These are phyloP conservation scores for Stachybotrys echinatus DNA, from an alignment of 2,329 filamentous ascomycete genomes.

Conservation along the genomic window DNA sequence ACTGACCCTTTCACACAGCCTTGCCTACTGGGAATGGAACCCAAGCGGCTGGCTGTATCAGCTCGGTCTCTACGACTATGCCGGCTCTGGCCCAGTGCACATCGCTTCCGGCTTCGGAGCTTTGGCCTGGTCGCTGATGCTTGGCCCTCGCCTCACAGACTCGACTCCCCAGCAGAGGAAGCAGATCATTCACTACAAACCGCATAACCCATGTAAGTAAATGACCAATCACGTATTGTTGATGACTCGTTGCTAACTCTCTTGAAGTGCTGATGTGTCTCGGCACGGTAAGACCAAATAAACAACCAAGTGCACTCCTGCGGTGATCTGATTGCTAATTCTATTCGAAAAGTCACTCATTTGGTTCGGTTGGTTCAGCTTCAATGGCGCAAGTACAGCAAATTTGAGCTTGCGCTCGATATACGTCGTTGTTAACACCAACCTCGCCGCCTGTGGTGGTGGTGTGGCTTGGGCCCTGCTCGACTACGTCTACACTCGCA, in stretches of 20 bases:
- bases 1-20: conserved; percentile 11
- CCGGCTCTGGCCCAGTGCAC: conserved; percentile 59
- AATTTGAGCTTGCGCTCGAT: conserved; percentile 48
- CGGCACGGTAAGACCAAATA: conserved; percentile 56
- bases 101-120: conserved; percentile 59
- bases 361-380: conserved; percentile 58
- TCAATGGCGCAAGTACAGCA: conserved; percentile 45
- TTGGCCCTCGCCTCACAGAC: conserved; percentile 45
- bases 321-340: too few relatives aligned
- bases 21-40: conserved; percentile 66
- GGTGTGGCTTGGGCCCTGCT: conserved; percentile 48
- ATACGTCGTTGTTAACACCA: conserved; percentile 54
- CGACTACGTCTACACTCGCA: conserved; percentile 40
- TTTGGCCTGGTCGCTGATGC: conserved; percentile 57
- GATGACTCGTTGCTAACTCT: too few relatives aligned
- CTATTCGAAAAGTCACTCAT: too few relatives aligned
- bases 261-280: conserved; percentile 59
- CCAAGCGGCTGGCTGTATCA: conserved; percentile 60
- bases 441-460: conserved; percentile 50
- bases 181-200: conserved; percentile 31
- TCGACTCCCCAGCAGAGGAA: conserved; percentile 10
- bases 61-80: conserved; percentile 54
- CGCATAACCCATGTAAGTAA: conserved; percentile 60
- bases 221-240: too few relatives aligned
- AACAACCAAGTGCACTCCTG: too few relatives aligned